Conservation (phyloP, 805 yeast species). For the Zygoascus flipseniorum region DNA sequence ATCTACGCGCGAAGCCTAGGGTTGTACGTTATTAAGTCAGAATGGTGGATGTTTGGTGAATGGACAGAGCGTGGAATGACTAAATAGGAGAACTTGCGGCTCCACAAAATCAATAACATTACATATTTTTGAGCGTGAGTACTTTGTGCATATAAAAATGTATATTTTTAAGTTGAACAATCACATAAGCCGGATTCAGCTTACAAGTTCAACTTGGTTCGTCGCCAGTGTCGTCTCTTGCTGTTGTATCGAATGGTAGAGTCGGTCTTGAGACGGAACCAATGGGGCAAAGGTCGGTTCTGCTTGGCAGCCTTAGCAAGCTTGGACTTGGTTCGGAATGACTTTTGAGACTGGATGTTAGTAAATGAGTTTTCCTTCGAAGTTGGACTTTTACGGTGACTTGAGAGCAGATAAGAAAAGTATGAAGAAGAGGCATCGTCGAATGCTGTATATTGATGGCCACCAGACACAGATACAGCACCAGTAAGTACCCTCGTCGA, state of each 20-base stretch:
- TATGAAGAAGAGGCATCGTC: neutral
- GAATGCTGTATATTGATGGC: neutral
- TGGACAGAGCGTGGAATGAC: neutral
- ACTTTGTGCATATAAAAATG: neutral
- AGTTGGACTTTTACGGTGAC: no score
- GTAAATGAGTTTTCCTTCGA: neutral
- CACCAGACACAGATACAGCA: no score
- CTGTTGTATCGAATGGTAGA: constrained; percentile 98
- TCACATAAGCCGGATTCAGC: constrained; percentile 15
- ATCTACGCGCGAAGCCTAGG: no score
- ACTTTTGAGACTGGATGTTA: constrained; percentile 53
- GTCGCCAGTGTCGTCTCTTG: constrained; percentile 99
- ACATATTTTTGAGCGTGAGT: neutral
- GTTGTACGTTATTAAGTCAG: no score
- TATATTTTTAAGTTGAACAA: neutral
- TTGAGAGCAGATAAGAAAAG: no score
- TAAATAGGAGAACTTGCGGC: neutral
- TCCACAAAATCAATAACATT: neutral
- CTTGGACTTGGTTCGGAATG: constrained; percentile 96
- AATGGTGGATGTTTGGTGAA: neutral
- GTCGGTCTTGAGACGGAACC: constrained; percentile 97
- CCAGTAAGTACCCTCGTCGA: no score
- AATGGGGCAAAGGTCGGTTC: constrained; percentile 99
- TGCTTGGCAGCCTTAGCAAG: constrained; percentile 98
- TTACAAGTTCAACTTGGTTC: constrained; percentile 97